Conservation (phyloP, 495 filamentous ascomycete genomes). For the Elaphomyces granulatus region DNA sequence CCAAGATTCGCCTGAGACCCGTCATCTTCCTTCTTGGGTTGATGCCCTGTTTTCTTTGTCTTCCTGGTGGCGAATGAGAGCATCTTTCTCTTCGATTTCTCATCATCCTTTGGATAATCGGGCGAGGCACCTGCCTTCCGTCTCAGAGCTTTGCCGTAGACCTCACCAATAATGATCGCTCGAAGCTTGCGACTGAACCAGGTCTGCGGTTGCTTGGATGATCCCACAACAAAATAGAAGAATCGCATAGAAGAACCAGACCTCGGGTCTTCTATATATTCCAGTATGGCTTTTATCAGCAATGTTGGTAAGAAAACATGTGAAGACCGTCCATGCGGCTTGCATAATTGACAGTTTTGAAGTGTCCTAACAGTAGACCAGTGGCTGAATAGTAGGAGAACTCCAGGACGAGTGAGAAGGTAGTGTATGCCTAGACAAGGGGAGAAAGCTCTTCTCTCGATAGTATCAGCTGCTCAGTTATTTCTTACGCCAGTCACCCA, state of each 20-base stretch:
- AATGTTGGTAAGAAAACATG: slow-evolving; percentile 77
- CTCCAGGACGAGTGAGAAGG: no score
- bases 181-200: slow-evolving; percentile 86
- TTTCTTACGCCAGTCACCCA: no score
- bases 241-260: slow-evolving; percentile 80
- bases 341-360: slow-evolving; percentile 68
- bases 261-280: slow-evolving; percentile 78
- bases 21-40: slow-evolving; percentile 26
- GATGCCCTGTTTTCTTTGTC: slow-evolving; percentile 34
- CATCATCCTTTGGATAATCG: slow-evolving; percentile 36
- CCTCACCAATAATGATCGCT: slow-evolving; percentile 92
- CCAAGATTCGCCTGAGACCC: slow-evolving; percentile 76
- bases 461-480: no score
- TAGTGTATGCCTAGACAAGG: no score
- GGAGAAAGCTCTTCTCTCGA: no score
- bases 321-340: slow-evolving; percentile 61
- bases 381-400: no score
- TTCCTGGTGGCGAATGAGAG: slow-evolving; percentile 45
- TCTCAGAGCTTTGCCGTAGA: slow-evolving; percentile 92
- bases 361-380: slow-evolving; percentile 69
- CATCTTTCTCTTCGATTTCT: slow-evolving; percentile 35
- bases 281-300: slow-evolving; percentile 75
- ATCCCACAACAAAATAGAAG: slow-evolving; percentile 70
- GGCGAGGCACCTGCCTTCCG: slow-evolving; percentile 70
- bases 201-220: slow-evolving; percentile 59